Base-by-base conservation (phyloP, 495 filamentous ascomycete genomes). In the Saxophila tyrrhenica region DNA sequence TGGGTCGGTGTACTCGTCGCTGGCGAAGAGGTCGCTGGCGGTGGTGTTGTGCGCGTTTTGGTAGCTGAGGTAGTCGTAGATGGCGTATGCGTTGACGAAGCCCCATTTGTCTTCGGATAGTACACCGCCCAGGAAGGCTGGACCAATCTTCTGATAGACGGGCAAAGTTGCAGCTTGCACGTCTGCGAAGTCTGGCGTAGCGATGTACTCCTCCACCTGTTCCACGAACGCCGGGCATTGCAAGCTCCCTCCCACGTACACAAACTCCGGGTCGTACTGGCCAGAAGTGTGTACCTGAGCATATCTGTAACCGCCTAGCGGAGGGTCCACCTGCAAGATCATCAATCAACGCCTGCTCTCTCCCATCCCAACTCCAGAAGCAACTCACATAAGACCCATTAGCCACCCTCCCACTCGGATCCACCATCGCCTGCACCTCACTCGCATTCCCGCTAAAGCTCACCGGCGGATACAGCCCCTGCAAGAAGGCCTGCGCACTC, bases 31-130 rank as follows among this genome's bases (percentile, higher is more conserved):
- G 0, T 48, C 23, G 2, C 23, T 67, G 50, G 84, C 74, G 20
- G 73, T 78, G 23, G 63, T 52, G 68, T 92, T 89, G 71, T 92
- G 84, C 57, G 79, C 71, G 29, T 67, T 69, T 25, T 79, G 78
- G 56, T 89, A 88, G 55, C 86, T 79, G 61, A 92, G 64, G 56
- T 81, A 83, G 64, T 94, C 86, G 56, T 75, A 86, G 66, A 94
- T 81, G 39, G 69, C 56, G 54, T 73, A 74, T 22, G 77, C 81
- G 58, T 80, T 82, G 22, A 50, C 62, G 63, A 82, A 86, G 48
- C 70, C 72, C 67, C 64, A 59, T 22, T 48, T 17, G 2, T 60
- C 46, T 13, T 54, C 16, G 23, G 25, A 8, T 16, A 78, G 57
- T 5, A 71, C 66, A 13, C 62, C 41, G n/a, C 54, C 44, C 44